Evolutionary conservation across 1,139 yeast genomes (phyloP).

Genomic region (Diutina scorzettiae): DNA sequence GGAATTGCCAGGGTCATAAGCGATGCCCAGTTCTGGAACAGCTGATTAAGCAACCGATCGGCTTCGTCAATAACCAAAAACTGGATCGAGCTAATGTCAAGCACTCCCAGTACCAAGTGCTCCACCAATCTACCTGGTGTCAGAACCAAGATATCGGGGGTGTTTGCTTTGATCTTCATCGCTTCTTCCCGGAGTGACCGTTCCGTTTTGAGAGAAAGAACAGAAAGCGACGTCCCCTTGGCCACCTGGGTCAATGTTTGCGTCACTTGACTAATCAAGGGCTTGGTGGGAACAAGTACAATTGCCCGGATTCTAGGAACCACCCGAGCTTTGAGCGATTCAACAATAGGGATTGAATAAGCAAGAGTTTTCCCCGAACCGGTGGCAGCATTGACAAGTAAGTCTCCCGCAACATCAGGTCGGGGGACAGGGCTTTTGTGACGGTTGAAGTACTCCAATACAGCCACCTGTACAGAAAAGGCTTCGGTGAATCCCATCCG

Average conservation of each 20-base stretch:
- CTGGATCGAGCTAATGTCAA: constrained; percentile 38
- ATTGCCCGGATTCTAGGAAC: constrained; percentile 72
- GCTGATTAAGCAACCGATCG: constrained; percentile 79
- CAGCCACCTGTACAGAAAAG: constrained; percentile 69
- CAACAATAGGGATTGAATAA: constrained; percentile 73
- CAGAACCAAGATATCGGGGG: constrained; percentile 70
- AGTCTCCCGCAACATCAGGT: constrained; percentile 58
- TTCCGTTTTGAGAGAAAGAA: constrained; percentile 48
- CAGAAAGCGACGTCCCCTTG: constrained; percentile 53
- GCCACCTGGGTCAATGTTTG: constrained; percentile 48
- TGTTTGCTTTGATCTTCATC: constrained; percentile 25
- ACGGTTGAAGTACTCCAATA: constrained; percentile 38
- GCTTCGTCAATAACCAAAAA: constrained; percentile 90
- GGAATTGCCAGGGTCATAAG: constrained; percentile 23
- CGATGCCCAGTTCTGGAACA: constrained; percentile 88
- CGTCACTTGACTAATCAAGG: constrained; percentile 73
- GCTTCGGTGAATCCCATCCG: constrained; percentile 40
- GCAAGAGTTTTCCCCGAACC: constrained; percentile 97
- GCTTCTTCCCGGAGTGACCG: constrained; percentile 60
- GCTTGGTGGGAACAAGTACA: constrained; percentile 80
- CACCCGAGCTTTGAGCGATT: constrained; percentile 45
- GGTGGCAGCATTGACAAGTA: constrained; percentile 85
- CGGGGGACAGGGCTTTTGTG: constrained; percentile 12
- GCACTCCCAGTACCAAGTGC: constrained; percentile 39
- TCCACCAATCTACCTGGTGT: constrained; percentile 96